These are phyloP conservation scores for Hypoxylon fragiforme DNA, from an alignment of 495 filamentous ascomycete species.

Conservation along the genomic window DNA sequence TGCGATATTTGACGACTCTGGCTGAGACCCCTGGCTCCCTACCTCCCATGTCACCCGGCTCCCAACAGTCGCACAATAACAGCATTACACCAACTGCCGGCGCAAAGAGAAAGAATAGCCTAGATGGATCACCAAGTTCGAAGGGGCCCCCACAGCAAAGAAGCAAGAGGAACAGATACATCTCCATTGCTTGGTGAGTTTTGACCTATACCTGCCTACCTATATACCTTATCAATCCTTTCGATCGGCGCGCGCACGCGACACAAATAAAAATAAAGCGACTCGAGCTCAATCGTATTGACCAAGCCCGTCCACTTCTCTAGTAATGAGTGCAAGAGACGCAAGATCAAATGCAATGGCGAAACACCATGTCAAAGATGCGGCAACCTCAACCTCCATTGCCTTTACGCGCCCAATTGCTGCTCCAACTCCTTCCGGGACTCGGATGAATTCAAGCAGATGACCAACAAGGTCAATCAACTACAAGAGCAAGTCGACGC, in stretches of 20 bases:
- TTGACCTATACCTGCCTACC: not conserved
- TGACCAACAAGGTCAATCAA: conserved; percentile 70
- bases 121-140: conserved; percentile 36
- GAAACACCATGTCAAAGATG: conserved; percentile 81
- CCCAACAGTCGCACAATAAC: conserved; percentile 34
- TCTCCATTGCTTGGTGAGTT: conserved; percentile 85
- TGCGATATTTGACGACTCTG: conserved; percentile 50
- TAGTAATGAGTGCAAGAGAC: conserved; percentile 85
- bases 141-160: conserved; percentile 51
- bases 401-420: conserved; percentile 91
- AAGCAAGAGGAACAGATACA: conserved; percentile 74
- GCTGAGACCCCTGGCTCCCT: conserved; percentile 25
- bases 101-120: conserved; percentile 48
- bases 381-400: conserved; percentile 77
- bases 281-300: conserved; percentile 4
- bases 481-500: conserved; percentile 86
- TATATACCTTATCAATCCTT: not conserved
- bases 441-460: conserved; percentile 80
- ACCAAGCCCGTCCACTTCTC: not conserved
- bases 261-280: not conserved
- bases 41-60: conserved; percentile 34
- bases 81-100: conserved; percentile 20
- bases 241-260: not conserved
- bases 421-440: conserved; percentile 80
- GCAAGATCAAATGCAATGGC: conserved; percentile 93